Base-by-base conservation (phyloP, 176 grass and related monocot species). In the Tillandsia leiboldiana region DNA sequence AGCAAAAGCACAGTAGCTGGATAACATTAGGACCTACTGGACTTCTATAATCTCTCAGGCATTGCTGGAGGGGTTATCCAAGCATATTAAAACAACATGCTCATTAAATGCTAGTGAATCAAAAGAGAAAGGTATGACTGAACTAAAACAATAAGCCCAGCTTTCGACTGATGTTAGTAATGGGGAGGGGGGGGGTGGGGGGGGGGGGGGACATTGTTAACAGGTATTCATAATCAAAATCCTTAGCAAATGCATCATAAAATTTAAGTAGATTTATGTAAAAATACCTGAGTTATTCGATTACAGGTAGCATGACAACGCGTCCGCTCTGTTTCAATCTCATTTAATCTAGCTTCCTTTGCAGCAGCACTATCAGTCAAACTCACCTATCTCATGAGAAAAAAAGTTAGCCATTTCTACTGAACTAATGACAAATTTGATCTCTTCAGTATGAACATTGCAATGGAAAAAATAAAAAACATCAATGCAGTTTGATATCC, bases 271-370 rank as follows among this genome's bases (percentile, higher is more conserved):
- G 24, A 69, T 48, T 12, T 53, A 27, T 26, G 64, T 65, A 23
- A 71, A 51, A 75, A 74, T 90, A 99, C 94, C 86, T 90, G 82
- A 72, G 56, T 81, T 64, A 93, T 27, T 50, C 94, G 89, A 67
- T 79, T 86, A 70, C 89, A 99, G 75, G 82, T 90, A 26, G 89
- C 81, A 66, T 79, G 77, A 65, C 79, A 83, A 71, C 84, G 89
- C 61, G 87, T 69, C 64, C 86, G 79, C 70, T 99, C 88, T 63
- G 80, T 67, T 84, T 93, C 89, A 57, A 74, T 75, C 56, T 93
- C 89, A 67, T 83, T 82, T 78, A 87, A 77, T 77, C 80, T 88
- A 26, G 78, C 81, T 72, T 87, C 94, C 77, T 90, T 99, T 66
- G 66, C 51, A 52, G 80, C 66, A 75, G 84, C 83, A 72, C 72